Conservation (phyloP, 129 eudicot genomes). For the Saposhnikovia divaricata region DNA sequence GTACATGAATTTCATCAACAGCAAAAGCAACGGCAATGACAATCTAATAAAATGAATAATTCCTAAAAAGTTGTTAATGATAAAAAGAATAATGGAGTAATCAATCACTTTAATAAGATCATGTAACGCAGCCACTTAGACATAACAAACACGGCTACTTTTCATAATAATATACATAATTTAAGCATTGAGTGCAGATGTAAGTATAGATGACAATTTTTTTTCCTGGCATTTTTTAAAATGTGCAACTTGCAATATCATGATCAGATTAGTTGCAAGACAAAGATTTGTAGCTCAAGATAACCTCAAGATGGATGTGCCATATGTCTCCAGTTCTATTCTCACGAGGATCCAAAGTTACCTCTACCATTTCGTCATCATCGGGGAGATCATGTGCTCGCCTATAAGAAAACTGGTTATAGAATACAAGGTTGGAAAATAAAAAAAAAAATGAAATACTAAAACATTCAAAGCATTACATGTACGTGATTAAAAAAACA, state of each 20-base stretch:
- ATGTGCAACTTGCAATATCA: not conserved
- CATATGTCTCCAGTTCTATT: constrained; percentile 91
- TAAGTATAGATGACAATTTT: not conserved
- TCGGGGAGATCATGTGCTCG: constrained; percentile 22
- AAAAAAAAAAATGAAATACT: not conserved
- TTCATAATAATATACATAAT: not conserved
- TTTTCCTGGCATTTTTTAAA: not conserved
- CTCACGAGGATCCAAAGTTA: constrained; percentile 53
- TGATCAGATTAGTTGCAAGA: not conserved
- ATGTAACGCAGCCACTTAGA: not conserved
- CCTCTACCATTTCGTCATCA: constrained; percentile 52
- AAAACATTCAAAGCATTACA: not conserved
- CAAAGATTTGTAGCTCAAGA: not conserved
- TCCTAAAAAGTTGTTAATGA: not conserved
- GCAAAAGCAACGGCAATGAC: not conserved
- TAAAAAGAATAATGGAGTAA: no score
- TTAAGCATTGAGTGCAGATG: not conserved
- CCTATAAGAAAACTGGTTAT: constrained; percentile 21
- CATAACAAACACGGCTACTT: not conserved
- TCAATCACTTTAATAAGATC: not conserved
- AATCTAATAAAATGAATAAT: not conserved
- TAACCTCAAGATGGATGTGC: constrained; percentile 88
- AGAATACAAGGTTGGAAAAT: not conserved
- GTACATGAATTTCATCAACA: not conserved
- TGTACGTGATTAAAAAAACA: not conserved